phyloP scores from a whole-genome alignment of 352 stramenopile species.

The Globisporangium perplexum region DNA sequence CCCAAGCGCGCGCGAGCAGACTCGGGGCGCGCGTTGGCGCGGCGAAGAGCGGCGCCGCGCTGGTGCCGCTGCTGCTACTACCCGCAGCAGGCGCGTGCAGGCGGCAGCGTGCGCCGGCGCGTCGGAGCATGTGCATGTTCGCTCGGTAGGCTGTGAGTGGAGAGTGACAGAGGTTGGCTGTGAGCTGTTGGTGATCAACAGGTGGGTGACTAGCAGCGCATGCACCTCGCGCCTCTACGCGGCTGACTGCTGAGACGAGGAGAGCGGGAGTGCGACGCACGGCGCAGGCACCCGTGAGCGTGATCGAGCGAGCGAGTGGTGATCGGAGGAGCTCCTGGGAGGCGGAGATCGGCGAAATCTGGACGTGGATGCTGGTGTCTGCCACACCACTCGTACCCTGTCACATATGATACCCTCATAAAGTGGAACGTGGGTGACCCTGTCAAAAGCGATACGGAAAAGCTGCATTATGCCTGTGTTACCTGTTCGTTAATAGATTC shows the following conservation, averaged over 20 bases:
- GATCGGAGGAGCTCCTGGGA: neutral
- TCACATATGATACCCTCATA: neutral
- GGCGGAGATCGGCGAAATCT: neutral
- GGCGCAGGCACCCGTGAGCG: no score
- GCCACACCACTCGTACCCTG: neutral
- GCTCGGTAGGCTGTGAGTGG: neutral
- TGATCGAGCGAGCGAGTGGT: neutral
- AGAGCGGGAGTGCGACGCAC: no score
- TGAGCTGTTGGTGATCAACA: no score
- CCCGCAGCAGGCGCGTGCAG: neutral
- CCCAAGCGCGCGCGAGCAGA: no score
- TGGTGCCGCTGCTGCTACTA: constrained; percentile 6
- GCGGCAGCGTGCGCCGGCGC: constrained; percentile 20
- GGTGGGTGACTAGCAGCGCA: no score
- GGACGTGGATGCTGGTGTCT: neutral
- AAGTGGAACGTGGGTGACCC: neutral
- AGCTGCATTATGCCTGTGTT: neutral
- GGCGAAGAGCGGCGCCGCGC: constrained; percentile 4
- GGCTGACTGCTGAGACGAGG: no score
- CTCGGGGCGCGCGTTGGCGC: constrained; percentile 10
- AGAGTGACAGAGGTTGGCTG: no score
- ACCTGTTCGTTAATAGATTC: neutral
- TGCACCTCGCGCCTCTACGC: no score
- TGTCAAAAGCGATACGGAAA: neutral
- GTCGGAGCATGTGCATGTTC: constrained; percentile 38